phyloP scores from a whole-genome alignment of 2,329 filamentous ascomycete species.

The Curvularia lunata region DNA sequence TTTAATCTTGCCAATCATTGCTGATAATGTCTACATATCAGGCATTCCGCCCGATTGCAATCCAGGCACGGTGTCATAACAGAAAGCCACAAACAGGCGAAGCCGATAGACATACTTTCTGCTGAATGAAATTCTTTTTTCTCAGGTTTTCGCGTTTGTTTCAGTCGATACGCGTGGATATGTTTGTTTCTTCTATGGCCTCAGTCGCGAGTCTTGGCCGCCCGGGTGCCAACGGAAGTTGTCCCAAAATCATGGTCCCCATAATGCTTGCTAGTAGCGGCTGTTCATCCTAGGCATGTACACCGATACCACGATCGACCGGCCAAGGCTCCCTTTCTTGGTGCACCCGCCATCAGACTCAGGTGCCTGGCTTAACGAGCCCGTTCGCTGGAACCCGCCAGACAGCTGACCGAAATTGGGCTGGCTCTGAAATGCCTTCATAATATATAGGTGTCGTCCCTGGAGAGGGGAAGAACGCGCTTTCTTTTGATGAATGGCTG shows the following conservation, averaged over 20 bases:
- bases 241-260: neutral
- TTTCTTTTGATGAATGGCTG: neutral
- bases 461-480: neutral
- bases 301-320: neutral
- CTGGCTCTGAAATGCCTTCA: no score
- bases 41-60: neutral
- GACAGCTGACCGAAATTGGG: neutral
- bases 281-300: neutral
- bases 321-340: neutral
- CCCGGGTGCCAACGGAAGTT: neutral
- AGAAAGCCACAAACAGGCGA: neutral
- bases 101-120: neutral
- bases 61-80: neutral
- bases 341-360: neutral
- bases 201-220: neutral
- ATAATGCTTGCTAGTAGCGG: neutral
- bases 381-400: neutral
- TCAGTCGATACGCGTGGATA: neutral
- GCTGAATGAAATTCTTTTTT: neutral
- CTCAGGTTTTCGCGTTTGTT: neutral
- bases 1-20: neutral
- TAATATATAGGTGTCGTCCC: no score
- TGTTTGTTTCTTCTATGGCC: neutral
- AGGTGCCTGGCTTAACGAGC: neutral
- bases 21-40: neutral